These are phyloP conservation scores for Metschnikowia bowlesiae DNA, from an alignment of 805 yeast genomes.

Conservation along the genomic window DNA sequence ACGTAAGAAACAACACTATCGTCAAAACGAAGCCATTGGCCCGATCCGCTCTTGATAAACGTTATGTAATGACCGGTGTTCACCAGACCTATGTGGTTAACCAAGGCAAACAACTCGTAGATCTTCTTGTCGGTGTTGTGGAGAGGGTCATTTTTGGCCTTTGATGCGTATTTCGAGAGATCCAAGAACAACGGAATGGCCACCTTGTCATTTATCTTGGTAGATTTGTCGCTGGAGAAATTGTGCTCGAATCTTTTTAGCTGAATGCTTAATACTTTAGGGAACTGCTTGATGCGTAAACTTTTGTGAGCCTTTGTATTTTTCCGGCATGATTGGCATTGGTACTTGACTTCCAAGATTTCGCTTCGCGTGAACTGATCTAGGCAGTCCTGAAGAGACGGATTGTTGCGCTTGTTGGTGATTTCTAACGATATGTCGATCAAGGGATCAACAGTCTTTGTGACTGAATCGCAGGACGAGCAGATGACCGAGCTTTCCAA, in stretches of 20 bases:
- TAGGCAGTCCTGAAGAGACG: conserved; percentile 58
- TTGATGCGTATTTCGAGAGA: conserved; percentile 53
- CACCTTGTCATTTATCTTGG: conserved; percentile 74
- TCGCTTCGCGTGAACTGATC: conserved; percentile 75
- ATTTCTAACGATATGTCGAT: conserved; percentile 85
- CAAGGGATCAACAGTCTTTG: conserved; percentile 81
- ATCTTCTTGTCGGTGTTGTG: conserved; percentile 27
- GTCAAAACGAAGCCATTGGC: conserved; percentile 87
- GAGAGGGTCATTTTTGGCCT: neutral
- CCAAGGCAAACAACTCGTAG: conserved; percentile 82
- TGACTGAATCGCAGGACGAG: conserved; percentile 56
- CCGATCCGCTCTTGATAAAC: conserved; percentile 63
- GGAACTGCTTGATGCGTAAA: conserved; percentile 61
- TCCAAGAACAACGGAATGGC: conserved; percentile 70
- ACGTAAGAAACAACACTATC: conserved; percentile 77
- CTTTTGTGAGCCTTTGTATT: conserved; percentile 65
- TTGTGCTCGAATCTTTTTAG: conserved; percentile 74
- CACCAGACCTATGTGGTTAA: conserved; percentile 87
- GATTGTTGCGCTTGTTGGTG: conserved; percentile 22
- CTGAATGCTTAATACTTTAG: conserved; percentile 79
- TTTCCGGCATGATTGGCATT: conserved; percentile 62
- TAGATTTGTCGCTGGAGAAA: conserved; percentile 41
- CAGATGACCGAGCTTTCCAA: conserved; percentile 78
- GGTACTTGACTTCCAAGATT: conserved; percentile 66
- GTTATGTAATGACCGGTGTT: conserved; percentile 95